Evolutionary conservation across 140 eudicot species (phyloP).

Genomic region (Ambrosia hybrid): DNA sequence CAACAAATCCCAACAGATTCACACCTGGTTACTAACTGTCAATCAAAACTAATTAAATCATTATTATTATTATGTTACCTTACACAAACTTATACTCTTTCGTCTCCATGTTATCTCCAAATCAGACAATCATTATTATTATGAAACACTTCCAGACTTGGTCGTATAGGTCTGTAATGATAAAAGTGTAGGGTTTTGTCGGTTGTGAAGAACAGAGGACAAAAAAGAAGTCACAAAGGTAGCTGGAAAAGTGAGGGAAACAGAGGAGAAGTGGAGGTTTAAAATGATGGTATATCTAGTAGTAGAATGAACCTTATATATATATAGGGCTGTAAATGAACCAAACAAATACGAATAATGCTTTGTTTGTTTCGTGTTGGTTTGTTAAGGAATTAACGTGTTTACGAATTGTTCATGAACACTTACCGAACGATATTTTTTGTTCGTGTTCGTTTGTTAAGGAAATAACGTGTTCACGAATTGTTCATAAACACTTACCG

Average conservation of each 20-base stretch:
- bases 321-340: too few relatives aligned
- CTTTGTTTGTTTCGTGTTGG: too few relatives aligned
- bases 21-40: slow-evolving; percentile 12
- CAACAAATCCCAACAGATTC: slow-evolving; percentile 25
- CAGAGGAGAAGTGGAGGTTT: neutral
- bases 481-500: too few relatives aligned
- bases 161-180: neutral
- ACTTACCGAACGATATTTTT: too few relatives aligned
- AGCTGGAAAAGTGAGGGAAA: neutral
- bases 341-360: too few relatives aligned
- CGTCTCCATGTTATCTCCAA: neutral
- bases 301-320: too few relatives aligned
- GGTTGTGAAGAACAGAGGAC: neutral
- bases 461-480: too few relatives aligned
- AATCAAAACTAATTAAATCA: neutral
- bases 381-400: too few relatives aligned
- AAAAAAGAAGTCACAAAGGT: neutral
- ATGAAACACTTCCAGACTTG: neutral
- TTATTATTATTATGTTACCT: neutral
- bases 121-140: too few relatives aligned
- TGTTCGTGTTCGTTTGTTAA: too few relatives aligned
- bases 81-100: neutral
- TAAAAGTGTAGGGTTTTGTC: neutral
- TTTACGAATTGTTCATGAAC: too few relatives aligned
- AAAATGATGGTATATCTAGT: too few relatives aligned